Evolutionary conservation across 164 flowering plant genomes (phyloP).

Genomic region (Aristolochia contorta): DNA sequence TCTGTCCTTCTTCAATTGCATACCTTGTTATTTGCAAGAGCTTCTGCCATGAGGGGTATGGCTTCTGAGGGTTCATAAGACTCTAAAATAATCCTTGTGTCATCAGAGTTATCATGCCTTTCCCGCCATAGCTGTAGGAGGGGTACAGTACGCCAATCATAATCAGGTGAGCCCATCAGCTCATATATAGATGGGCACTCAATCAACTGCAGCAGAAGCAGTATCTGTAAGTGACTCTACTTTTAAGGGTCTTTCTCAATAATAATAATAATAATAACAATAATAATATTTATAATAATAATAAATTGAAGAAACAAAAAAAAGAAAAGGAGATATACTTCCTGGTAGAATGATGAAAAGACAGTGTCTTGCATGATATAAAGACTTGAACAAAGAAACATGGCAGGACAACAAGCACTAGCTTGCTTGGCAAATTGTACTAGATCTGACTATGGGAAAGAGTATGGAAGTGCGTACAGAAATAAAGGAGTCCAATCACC

Average conservation of each 20-base stretch:
- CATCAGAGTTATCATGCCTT: conserved; percentile 33
- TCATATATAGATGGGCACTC: conserved; percentile 98
- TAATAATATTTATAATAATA: too few species aligned
- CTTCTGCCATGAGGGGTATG: conserved; percentile 45
- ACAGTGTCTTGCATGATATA: not conserved
- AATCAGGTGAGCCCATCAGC: conserved; percentile 71
- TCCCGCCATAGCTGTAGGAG: conserved; percentile 78
- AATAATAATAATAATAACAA: too few species aligned
- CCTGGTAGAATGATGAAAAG: not conserved
- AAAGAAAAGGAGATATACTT: not conserved
- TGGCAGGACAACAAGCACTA: too few species aligned
- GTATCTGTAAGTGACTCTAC: not conserved
- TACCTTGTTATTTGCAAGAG: conserved; percentile 70
- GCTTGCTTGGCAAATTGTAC: not conserved
- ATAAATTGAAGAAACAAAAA: too few species aligned
- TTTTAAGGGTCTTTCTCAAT: not conserved
- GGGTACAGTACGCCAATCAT: conserved; percentile 66
- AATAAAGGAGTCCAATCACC: too few species aligned
- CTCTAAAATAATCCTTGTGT: conserved; percentile 40
- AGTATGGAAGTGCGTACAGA: not conserved
- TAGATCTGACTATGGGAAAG: not conserved
- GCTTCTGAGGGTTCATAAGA: conserved; percentile 60
- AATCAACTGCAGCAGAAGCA: conserved; percentile 55
- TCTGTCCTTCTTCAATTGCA: not conserved
- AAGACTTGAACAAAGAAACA: too few species aligned